Base-by-base conservation (phyloP, 768 basidiomycete genomes). In the Pulveroboletus sp. region DNA sequence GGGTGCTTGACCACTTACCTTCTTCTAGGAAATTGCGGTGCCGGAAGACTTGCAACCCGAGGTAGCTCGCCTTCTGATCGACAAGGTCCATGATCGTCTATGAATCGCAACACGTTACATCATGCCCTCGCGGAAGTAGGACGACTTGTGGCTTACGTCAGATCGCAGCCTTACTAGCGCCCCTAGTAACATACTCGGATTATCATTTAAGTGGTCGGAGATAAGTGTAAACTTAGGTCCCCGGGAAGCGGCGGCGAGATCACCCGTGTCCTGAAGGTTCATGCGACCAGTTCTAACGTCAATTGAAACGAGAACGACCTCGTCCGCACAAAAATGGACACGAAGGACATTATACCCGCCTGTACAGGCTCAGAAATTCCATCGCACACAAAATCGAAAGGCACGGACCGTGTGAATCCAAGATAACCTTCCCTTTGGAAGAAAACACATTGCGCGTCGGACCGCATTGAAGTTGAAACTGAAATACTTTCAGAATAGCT, bases 81-180 rank as follows among this genome's bases (percentile, higher is more conserved):
- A 85, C 80, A 14, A 86, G 76, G 48, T 92, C 89, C 38, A 80
- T 75, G 53, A 93, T 90, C 6, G 90, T 90, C 93, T 94, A 56
- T n/a, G 8, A 42, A 35, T 35, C 27, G 13, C 33, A 48, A 11
- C 4, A 24, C 10, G 8, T 48, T n/a, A 6, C 8, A 39, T 43
- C 39, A 42, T 33, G 37, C 5, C 48, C 53, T 46, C 46, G n/a
- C 13, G 10, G 21, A 5, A 24, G 36, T 21, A 6, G 28, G 21
- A 46, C 32, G 28, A 18, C 38, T 26, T 32, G 14, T 38, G 24
- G 67, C 84, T 57, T 56, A 93, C 91, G 31, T 73, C 71, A 26
- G 83, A 72, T 46, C 89, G 78, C 39, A 93, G 63, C 46, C 71
- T 69, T 33, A 79, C 71, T 27, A 94, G 63, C 1, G 76, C 77